Conservation (phyloP, 257 asterid genomes). For the Petunia secreta region DNA sequence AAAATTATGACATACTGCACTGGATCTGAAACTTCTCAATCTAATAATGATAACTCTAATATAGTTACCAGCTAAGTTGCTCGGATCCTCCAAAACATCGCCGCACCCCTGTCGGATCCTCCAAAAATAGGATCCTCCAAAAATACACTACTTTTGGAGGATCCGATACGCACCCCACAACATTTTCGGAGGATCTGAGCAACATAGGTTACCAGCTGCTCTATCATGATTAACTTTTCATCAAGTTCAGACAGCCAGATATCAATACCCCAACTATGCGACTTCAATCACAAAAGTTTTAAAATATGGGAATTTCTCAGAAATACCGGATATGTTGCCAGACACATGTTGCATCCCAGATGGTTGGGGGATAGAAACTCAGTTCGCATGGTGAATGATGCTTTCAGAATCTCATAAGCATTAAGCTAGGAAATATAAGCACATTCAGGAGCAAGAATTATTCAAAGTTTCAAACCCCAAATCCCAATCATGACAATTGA, state of each 20-base stretch:
- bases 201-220: background rate
- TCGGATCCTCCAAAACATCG: too few relatives aligned
- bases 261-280: background rate
- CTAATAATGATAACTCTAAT: background rate
- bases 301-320: background rate
- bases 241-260: conserved; percentile 2
- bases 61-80: background rate
- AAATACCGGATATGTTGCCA: background rate
- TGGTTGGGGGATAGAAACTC: background rate
- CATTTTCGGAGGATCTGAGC: too few relatives aligned
- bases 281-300: background rate
- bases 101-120: too few relatives aligned
- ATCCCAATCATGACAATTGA: background rate
- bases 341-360: background rate
- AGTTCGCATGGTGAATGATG: background rate
- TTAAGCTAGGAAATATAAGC: background rate
- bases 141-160: too few relatives aligned
- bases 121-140: too few relatives aligned
- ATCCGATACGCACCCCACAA: too few relatives aligned
- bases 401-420: background rate
- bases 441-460: background rate
- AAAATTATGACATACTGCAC: background rate
- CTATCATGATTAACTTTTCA: background rate
- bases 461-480: background rate
- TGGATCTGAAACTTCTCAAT: background rate